These are phyloP conservation scores for Cryptosporidium canis DNA, from an alignment of 169 alveolate genomes.

Conservation along the genomic window DNA sequence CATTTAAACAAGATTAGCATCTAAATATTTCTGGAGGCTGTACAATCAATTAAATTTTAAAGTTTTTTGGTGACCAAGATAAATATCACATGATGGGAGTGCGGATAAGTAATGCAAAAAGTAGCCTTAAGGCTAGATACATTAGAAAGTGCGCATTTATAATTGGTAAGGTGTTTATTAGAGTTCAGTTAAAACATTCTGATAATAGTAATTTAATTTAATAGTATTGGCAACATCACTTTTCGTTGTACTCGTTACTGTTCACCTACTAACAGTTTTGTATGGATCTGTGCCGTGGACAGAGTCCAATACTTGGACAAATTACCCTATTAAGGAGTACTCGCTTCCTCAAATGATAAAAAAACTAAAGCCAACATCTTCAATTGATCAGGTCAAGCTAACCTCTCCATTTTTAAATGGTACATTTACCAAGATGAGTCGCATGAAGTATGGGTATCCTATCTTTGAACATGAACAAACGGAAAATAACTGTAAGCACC, in stretches of 20 bases:
- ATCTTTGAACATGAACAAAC: conserved; percentile 3
- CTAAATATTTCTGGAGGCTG: not conserved
- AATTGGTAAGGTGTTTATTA: not conserved
- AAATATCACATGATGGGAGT: no score
- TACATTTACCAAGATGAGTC: conserved; percentile 1
- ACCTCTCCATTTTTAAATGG: conserved; percentile 63
- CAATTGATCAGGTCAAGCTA: not conserved
- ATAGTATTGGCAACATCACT: not conserved
- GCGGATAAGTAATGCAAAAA: not conserved
- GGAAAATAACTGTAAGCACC: conserved; percentile 15
- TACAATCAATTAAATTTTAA: not conserved
- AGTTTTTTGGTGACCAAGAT: no score
- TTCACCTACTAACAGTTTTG: not conserved
- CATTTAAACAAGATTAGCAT: not conserved
- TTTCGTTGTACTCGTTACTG: not conserved
- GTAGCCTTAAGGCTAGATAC: not conserved
- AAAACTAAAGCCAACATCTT: not conserved
- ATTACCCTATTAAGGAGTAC: conserved; percentile 7
- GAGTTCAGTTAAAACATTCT: not conserved
- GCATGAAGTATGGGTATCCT: conserved; percentile 7
- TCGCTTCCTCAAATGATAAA: conserved; percentile 23
- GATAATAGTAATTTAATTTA: not conserved
- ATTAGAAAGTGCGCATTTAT: not conserved
- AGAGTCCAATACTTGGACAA: conserved; percentile 24
- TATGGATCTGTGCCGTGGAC: conserved; percentile 66